These are phyloP conservation scores for Claviceps sp. DNA, from an alignment of 2,329 filamentous ascomycete genomes.

Conservation along the genomic window DNA sequence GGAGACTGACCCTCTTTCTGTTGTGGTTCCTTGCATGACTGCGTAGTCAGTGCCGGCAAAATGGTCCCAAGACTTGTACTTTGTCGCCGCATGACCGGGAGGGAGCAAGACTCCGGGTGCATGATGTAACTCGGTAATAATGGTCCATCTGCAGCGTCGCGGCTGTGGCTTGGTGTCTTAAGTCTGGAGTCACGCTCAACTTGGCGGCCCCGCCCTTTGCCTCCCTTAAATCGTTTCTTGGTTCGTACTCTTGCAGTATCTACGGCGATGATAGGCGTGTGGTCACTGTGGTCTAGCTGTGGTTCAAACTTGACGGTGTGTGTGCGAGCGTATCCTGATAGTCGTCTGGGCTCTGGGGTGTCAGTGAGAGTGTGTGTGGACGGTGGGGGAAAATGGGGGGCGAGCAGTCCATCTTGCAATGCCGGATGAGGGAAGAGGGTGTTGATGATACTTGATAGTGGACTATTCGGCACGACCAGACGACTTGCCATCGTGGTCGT, in stretches of 20 bases:
- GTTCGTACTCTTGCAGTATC: background rate
- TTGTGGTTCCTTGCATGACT: constrained; percentile 17
- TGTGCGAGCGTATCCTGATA: background rate
- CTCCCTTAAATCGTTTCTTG: background rate
- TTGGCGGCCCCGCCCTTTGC: constrained; percentile 8
- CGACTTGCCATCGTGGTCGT: background rate
- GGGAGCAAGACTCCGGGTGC: constrained; percentile 12
- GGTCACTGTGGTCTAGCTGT: background rate
- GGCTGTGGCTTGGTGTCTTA: constrained; percentile 22
- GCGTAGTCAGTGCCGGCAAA: constrained; percentile 13
- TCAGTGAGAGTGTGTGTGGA: background rate
- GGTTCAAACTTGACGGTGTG: background rate
- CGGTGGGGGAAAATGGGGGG: background rate
- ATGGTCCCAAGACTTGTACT: constrained; percentile 5
- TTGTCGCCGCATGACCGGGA: constrained; percentile 15
- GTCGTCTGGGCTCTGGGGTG: background rate
- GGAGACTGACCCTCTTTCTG: constrained; percentile 8
- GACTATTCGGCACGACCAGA: background rate
- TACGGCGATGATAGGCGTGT: background rate
- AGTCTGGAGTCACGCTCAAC: constrained; percentile 23
- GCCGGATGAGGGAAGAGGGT: background rate
- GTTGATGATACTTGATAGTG: background rate
- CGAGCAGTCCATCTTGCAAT: background rate
- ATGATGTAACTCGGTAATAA: constrained; percentile 16
- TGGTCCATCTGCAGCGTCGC: constrained; percentile 11